A percentile compares a stretch with the other conserved stretches of the same genome.
Conservation (phyloP, 2,329 filamentous ascomycete genomes). For the Arthroderma uncinatum region DNA sequence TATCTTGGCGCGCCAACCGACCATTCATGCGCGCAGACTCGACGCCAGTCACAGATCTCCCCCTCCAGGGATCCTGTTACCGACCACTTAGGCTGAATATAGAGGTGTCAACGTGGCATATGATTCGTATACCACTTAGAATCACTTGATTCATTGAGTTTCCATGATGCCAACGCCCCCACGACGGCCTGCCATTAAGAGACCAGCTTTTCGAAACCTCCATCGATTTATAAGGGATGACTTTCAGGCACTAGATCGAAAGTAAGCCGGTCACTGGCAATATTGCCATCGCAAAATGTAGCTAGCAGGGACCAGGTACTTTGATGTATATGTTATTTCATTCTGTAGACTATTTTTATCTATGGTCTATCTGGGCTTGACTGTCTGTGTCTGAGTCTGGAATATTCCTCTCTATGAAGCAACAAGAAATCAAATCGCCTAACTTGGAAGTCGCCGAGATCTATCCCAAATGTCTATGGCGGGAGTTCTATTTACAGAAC, state of each 20-base stretch:
- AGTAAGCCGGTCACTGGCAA: background rate
- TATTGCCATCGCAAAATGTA: background rate
- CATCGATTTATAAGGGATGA: background rate
- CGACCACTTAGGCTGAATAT: background rate
- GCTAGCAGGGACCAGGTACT: background rate
- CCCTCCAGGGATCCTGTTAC: background rate
- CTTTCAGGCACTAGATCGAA: background rate
- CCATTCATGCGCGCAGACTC: background rate
- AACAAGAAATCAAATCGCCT: background rate
- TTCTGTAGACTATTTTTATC: slow-evolving; percentile 2
- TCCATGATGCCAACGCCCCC: background rate
- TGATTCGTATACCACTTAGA: background rate
- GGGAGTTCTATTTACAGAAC: background rate
- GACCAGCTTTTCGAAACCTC: background rate
- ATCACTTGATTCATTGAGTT: background rate
- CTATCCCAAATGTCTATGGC: background rate
- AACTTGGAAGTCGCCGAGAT: background rate
- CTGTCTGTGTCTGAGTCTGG: slow-evolving; percentile 1
- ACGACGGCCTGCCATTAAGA: background rate
- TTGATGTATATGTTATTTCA: background rate
- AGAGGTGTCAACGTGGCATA: background rate
- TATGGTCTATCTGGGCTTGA: background rate
- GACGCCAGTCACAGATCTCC: background rate
- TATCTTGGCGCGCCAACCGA: background rate
- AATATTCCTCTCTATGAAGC: slow-evolving; percentile 1